These are phyloP conservation scores for Globomyces pollinis-pini DNA, from an alignment of 192 early-diverging fungal genomes.

Conservation along the genomic window DNA sequence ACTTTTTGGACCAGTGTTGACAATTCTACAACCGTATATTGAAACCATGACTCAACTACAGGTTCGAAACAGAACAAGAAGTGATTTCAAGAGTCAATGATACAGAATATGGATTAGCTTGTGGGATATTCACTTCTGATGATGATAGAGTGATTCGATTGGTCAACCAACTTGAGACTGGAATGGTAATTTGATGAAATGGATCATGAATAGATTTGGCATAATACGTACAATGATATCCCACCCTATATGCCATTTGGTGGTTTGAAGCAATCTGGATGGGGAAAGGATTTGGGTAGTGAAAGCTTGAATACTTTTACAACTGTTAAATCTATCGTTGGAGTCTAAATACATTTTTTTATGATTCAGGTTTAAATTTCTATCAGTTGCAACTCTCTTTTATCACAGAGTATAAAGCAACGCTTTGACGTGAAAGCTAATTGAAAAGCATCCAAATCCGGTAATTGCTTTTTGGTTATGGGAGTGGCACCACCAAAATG, in stretches of 20 bases:
- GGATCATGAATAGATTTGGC: conserved; percentile 6
- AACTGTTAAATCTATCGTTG: conserved; percentile 11
- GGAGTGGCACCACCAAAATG: no score
- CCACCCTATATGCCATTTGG: conserved; percentile 4
- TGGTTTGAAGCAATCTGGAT: background rate
- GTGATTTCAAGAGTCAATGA: background rate
- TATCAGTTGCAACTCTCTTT: no score
- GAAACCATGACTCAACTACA: background rate
- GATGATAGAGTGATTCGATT: background rate
- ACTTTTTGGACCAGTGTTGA: conserved; percentile 15
- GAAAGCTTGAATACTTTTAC: conserved; percentile 20
- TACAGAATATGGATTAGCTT: conserved; percentile 7
- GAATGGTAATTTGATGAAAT: no score
- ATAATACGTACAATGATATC: background rate
- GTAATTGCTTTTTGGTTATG: no score
- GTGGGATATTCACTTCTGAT: conserved; percentile 3
- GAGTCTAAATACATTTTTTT: background rate
- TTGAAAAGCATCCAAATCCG: no score
- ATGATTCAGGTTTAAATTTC: no score
- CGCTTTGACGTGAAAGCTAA: no score
- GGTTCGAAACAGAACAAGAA: background rate
- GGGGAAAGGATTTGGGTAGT: conserved; percentile 17
- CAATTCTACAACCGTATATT: conserved; percentile 10
- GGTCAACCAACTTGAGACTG: conserved; percentile 1
- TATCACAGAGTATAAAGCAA: no score